A percentile compares a stretch with the other conserved stretches of the same genome.
Evolutionary conservation across 2,329 filamentous ascomycete genomes (phyloP).

Genomic region (Alternaria novae-zelandiae): DNA sequence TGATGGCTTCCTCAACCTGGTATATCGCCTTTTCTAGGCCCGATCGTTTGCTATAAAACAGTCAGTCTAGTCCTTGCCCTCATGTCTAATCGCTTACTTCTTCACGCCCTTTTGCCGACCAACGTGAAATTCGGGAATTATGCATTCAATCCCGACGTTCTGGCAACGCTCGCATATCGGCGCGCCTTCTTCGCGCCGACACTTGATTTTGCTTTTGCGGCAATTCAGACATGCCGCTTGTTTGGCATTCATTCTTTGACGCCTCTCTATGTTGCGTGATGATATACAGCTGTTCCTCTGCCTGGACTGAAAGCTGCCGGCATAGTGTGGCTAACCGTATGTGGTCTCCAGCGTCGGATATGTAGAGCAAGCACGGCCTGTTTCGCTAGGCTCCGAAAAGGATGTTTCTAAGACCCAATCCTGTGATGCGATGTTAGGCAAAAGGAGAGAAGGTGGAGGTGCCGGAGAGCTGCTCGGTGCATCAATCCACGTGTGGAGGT

Average conservation of each 20-base stretch:
- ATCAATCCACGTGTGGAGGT: neutral
- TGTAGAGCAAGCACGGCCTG: neutral
- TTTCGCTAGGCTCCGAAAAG: neutral
- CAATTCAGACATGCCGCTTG: slow-evolving; percentile 68
- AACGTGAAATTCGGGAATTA: slow-evolving; percentile 72
- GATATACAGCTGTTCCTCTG: neutral
- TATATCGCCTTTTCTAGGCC: slow-evolving; percentile 76
- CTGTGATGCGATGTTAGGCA: neutral
- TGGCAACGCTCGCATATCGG: slow-evolving; percentile 67
- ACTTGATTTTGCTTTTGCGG: slow-evolving; percentile 72
- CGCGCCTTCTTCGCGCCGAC: slow-evolving; percentile 58
- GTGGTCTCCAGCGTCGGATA: neutral
- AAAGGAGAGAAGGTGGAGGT: neutral
- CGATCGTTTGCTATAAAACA: slow-evolving; percentile 67
- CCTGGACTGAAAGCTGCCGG: neutral
- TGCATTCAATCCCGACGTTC: slow-evolving; percentile 65
- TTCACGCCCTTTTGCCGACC: slow-evolving; percentile 78
- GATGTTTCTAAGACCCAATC: neutral
- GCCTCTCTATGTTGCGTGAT: neutral
- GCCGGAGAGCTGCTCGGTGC: neutral
- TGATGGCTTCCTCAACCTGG: slow-evolving; percentile 72
- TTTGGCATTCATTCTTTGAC: slow-evolving; percentile 34
- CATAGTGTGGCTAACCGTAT: neutral
- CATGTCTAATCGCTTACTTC: slow-evolving; percentile 60
- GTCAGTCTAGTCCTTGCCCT: slow-evolving; percentile 8